These are phyloP conservation scores for Medicago arabica DNA, from an alignment of 306 rosid genomes.

Conservation along the genomic window DNA sequence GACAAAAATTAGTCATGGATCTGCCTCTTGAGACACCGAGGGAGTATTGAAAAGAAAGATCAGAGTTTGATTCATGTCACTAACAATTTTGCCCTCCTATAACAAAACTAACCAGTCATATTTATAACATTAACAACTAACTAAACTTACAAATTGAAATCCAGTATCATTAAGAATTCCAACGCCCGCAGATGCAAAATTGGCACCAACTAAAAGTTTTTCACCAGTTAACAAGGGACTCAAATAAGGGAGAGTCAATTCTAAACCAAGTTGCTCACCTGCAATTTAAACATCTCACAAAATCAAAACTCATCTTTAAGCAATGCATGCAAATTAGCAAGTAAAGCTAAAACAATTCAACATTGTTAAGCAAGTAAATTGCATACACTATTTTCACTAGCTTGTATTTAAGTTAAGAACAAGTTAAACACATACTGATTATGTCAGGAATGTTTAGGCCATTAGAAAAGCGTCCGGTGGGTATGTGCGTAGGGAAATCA, in stretches of 20 bases:
- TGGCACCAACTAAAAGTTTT: conserved; percentile 79
- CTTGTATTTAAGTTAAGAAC: no score
- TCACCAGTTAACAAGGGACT: conserved; percentile 62
- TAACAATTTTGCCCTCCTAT: no score
- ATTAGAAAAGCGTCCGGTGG: conserved; percentile 93
- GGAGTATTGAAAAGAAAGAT: no score
- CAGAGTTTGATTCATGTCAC: no score
- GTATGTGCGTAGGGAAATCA: conserved; percentile 67
- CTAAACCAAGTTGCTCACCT: conserved; percentile 75
- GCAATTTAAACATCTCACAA: conserved; percentile 1
- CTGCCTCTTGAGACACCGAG: no score
- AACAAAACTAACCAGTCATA: no score
- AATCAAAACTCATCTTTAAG: neutral
- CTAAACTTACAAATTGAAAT: conserved; percentile 67
- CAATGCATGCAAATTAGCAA: conserved; percentile 16
- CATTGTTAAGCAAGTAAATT: neutral
- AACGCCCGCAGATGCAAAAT: conserved; percentile 88
- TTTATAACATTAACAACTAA: no score
- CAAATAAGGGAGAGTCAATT: conserved; percentile 75
- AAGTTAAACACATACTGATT: conserved; percentile 49
- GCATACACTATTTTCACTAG: neutral
- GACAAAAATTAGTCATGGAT: no score
- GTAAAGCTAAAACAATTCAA: neutral
- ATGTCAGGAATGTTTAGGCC: conserved; percentile 88
- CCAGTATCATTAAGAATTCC: conserved; percentile 92